Base-by-base conservation (phyloP, 2,329 filamentous ascomycete genomes). In the Trichoderma sp. region DNA sequence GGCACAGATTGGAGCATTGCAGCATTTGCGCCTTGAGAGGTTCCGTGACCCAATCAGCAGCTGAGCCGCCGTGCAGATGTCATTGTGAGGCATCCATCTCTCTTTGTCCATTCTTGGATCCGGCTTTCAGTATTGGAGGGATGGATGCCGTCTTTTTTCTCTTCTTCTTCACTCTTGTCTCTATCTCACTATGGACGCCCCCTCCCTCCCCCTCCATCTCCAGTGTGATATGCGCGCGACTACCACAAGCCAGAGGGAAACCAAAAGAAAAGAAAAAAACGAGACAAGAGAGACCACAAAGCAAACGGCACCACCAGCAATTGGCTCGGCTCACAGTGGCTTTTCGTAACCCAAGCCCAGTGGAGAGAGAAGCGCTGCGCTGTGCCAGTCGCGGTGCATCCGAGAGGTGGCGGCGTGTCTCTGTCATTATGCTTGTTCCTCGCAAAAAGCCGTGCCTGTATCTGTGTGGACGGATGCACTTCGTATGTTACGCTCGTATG, bases 381-480 rank as follows among this genome's bases (percentile, higher is more conserved):
- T 71, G 66, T 71, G 60, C 76, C 76, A 71, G 59, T 74, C 79
- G 78, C 80, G 81, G 80, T 71, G 76, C 79, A 79, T 81, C 81
- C 79, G 80, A 80, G 75, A 66, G 63, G 78, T 66, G 56, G 72
- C 50, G 56, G 65, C 64, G 50, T 38, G 11, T 69, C 67, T 72
- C 65, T 65, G 29, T 41, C 50, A 41, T 60, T 53, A 71, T 62
- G 67, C 33, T 62, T 62, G 69, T 64, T 53, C 45, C 24, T 24
- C 59, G 50, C 27, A n/a, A 50, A 50, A 50, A 50, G 45, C 45
- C 45, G 45, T 50, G 45, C 45, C 45, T 50, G 45, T 50, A 50
- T 50, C 29, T 71, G 27, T 60, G 62, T 72, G 69, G 69, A 63
- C 27, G 59, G 68, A 63, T 29, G 69, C 69, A 38, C 69, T 72